A percentile compares a stretch with the other conserved stretches of the same genome.
phyloP scores from a whole-genome alignment of 306 rosid species.

The Canavalia gladiata region DNA sequence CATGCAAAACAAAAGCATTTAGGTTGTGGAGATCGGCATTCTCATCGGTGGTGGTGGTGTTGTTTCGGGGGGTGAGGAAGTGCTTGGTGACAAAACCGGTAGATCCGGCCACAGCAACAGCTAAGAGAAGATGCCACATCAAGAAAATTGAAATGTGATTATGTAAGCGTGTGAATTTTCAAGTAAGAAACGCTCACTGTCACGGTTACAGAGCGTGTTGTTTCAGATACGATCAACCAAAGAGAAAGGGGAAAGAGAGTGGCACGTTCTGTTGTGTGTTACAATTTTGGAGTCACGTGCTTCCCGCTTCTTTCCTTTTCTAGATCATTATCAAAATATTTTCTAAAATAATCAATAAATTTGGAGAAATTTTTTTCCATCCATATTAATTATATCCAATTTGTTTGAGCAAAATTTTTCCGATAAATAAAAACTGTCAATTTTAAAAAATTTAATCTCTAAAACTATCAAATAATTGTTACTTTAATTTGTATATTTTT shows the following conservation, averaged over 20 bases:
- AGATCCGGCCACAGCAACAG: slow-evolving; percentile 78
- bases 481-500: too few species aligned
- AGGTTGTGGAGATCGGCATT: slow-evolving; percentile 23
- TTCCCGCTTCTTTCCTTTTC: slow-evolving; percentile 59
- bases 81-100: slow-evolving; percentile 68
- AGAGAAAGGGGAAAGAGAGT: neutral
- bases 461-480: too few species aligned
- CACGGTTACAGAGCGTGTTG: neutral
- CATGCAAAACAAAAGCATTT: slow-evolving; percentile 24
- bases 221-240: neutral
- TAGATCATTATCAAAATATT: neutral
- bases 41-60: neutral
- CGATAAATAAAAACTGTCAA: too few species aligned
- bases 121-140: slow-evolving; percentile 76
- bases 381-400: too few species aligned
- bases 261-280: neutral
- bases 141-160: neutral
- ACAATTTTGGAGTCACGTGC: slow-evolving; percentile 50
- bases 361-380: too few species aligned
- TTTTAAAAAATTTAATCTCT: too few species aligned
- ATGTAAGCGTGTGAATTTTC: neutral
- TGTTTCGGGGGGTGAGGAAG: slow-evolving; percentile 40
- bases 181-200: neutral
- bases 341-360: too few species aligned
- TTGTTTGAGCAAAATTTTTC: too few species aligned